Base-by-base conservation (phyloP, 2,329 filamentous ascomycete genomes). In the Exophiala alcalophila region DNA sequence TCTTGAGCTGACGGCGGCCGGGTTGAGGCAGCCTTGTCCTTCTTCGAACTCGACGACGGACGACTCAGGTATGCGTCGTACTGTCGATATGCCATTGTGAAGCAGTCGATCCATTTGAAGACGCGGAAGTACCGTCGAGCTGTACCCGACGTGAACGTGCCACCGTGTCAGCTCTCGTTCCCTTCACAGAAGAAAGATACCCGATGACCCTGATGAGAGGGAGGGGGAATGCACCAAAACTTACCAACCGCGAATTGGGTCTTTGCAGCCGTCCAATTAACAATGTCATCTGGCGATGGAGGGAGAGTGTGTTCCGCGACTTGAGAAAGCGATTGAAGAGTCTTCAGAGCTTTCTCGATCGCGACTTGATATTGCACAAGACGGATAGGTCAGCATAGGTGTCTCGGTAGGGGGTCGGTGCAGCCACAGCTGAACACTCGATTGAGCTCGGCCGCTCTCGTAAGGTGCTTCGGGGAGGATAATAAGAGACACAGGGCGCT, bases 91-190 rank as follows among this genome's bases (percentile, higher is more conserved):
- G 79, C 76, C 2, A 65, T 59, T 16, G 67, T 59, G 53, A 85
- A 81, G 34, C 70, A 72, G 31, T 80, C 77, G 38, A 84, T 63
- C 59, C 83, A 86, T 56, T 81, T 80, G 60, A 86, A 83, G 44
- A 84, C 67, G 9, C 84, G 78, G 58, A 87, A 73, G 62, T 77
- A 80, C 15, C 83, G 76, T 25, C 84, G 72, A 20, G 65, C 72
- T 73, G n/a, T n/a, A n/a, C n/a, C n/a, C n/a, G n/a, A n/a, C n/a
- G n/a, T n/a, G 29, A 2, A 4, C 7, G 14, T 2, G 3, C 23
- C 11, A 5, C 43, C 20, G 51, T 39, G 10, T 40, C 37, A 24
- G 19, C 10, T 33, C 38, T 28, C 6, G 26, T 25, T 44, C 20
- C 7, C 8, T 3, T n/a, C n/a, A n/a, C n/a, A 4, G 14, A 21